phyloP scores from a whole-genome alignment of 768 basidiomycete species.

The Leccinum broughii region DNA sequence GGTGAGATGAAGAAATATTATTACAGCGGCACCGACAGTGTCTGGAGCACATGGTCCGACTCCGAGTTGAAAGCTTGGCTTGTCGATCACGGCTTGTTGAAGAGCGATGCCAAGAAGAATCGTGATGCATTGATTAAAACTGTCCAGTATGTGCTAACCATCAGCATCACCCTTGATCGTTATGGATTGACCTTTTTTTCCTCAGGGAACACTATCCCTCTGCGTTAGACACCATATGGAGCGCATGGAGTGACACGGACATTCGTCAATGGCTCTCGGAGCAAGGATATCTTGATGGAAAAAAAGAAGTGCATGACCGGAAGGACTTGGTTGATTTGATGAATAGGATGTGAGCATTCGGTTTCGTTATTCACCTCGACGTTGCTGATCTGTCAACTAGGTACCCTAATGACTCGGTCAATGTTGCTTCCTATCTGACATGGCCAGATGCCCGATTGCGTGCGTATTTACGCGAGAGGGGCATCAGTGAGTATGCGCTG shows the following conservation, averaged over 20 bases:
- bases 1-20: constrained; percentile 78
- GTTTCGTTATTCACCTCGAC: not conserved
- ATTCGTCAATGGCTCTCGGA: constrained; percentile 74
- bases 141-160: constrained; percentile 48
- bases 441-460: constrained; percentile 96
- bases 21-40: constrained; percentile 54
- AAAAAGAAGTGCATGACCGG: constrained; percentile 56
- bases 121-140: constrained; percentile 80
- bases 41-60: constrained; percentile 75
- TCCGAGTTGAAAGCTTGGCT: constrained; percentile 79
- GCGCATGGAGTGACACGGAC: constrained; percentile 72
- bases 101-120: constrained; percentile 62
- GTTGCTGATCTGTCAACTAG: constrained; percentile 33
- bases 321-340: constrained; percentile 77
- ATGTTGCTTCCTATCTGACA: constrained; percentile 65
- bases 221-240: constrained; percentile 59
- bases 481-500: constrained; percentile 67
- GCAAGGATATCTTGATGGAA: constrained; percentile 59
- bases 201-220: constrained; percentile 66
- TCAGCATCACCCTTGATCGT: no score
- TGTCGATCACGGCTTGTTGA: constrained; percentile 68
- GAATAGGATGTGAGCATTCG: constrained; percentile 56
- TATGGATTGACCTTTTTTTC: not conserved
- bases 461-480: constrained; percentile 80
- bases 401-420: constrained; percentile 48